These are phyloP conservation scores for Rhodotorula glutinis DNA, from an alignment of 1,284 basidiomycete species.

Conservation along the genomic window DNA sequence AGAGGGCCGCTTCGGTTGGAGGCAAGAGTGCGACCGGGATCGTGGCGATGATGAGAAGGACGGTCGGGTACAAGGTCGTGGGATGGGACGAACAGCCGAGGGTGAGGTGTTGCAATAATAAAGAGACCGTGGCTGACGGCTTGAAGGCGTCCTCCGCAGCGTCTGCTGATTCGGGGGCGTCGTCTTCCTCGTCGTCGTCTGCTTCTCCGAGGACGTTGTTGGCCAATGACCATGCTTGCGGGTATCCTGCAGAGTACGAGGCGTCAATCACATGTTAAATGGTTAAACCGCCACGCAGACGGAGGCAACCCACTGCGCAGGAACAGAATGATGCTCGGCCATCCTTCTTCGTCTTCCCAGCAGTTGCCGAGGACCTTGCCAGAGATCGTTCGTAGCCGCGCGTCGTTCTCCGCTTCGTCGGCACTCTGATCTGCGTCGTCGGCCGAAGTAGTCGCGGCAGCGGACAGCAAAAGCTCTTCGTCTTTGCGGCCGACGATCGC, in stretches of 20 bases:
- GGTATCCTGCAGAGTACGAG: constrained; percentile 24
- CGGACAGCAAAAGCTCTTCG: constrained; percentile 12
- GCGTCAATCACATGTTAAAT: not conserved
- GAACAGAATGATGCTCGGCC: constrained; percentile 35
- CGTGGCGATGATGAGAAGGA: constrained; percentile 73
- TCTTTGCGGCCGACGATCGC: constrained; percentile 21
- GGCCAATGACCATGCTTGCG: constrained; percentile 45
- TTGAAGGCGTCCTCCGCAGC: constrained; percentile 13
- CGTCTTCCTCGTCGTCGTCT: constrained; percentile 19
- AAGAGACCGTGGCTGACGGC: constrained; percentile 34
- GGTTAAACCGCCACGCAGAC: too few relatives aligned
- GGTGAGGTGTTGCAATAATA: constrained; percentile 68
- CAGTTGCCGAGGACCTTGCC: constrained; percentile 28
- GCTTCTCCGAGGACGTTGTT: constrained; percentile 13
- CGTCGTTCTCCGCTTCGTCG: not conserved
- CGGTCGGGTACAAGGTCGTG: constrained; percentile 67
- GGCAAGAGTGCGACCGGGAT: constrained; percentile 58
- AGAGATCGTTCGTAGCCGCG: constrained; percentile 12
- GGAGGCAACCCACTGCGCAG: constrained; percentile 18
- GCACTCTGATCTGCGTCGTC: not conserved
- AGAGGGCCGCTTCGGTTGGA: constrained; percentile 45
- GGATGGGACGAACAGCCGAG: constrained; percentile 73
- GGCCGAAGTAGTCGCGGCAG: not conserved
- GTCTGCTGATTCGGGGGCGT: not conserved
- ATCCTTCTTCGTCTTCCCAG: constrained; percentile 37